Conservation (phyloP, 83 land plant species). For the Thuja plicata region DNA sequence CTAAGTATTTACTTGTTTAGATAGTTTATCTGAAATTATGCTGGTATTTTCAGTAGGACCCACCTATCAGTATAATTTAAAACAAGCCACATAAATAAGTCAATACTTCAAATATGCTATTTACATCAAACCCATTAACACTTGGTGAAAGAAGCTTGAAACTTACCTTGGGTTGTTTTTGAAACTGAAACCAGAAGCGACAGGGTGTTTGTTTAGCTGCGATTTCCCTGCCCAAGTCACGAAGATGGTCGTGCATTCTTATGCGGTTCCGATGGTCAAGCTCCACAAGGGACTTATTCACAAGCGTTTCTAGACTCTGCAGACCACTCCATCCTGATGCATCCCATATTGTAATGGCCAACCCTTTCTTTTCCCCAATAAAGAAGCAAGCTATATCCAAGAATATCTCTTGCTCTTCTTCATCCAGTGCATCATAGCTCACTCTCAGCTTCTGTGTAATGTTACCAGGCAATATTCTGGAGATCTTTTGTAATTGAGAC, state of each 20-base stretch:
- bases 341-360: conserved; percentile 5
- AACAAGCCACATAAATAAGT: not conserved
- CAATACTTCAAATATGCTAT: not conserved
- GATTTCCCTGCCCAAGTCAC: conserved; percentile 1
- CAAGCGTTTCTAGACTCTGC: not conserved
- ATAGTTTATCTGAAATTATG: no score
- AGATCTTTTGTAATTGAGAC: not conserved
- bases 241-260: conserved; percentile 15
- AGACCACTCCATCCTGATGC: not conserved
- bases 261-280: not conserved
- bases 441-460: not conserved
- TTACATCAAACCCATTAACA: not conserved
- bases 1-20: no score
- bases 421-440: not conserved
- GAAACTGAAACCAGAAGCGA: not conserved
- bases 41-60: no score
- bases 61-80: no score
- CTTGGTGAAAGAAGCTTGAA: not conserved
- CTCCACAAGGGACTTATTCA: conserved; percentile 2
- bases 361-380: not conserved
- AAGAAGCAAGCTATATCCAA: conserved; percentile 8
- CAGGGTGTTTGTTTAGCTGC: not conserved
- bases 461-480: not conserved
- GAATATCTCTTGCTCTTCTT: not conserved
- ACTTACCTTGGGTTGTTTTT: not conserved